These are phyloP conservation scores for Oemleria cerasiformis DNA, from an alignment of 306 rosid genomes.

Conservation along the genomic window DNA sequence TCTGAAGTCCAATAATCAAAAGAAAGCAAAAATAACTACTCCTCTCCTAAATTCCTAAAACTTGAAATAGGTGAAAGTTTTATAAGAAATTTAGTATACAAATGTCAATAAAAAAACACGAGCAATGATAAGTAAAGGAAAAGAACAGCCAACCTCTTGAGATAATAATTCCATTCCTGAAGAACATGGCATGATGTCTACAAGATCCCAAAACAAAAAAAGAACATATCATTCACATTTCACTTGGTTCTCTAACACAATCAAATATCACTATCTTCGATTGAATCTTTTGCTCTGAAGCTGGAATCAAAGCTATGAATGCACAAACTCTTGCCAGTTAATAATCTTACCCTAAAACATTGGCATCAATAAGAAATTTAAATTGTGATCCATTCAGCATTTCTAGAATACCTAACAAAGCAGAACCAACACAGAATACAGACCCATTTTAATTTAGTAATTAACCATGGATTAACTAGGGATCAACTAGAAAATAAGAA, in stretches of 20 bases:
- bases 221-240: slow-evolving; percentile 14
- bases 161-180: slow-evolving; percentile 63
- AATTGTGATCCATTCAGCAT: background rate
- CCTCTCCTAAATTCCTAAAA: slow-evolving; percentile 9
- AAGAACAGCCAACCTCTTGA: slow-evolving; percentile 66
- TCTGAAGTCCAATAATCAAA: slow-evolving; percentile 50
- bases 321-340: too few species aligned
- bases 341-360: background rate
- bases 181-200: slow-evolving; percentile 63
- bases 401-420: background rate
- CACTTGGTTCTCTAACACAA: background rate
- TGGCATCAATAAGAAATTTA: background rate
- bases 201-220: slow-evolving; percentile 25
- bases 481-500: background rate
- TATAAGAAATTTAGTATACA: background rate
- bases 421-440: background rate
- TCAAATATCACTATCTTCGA: background rate
- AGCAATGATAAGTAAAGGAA: background rate
- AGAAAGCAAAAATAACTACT: slow-evolving; percentile 32
- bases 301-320: background rate
- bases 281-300: background rate
- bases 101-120: background rate
- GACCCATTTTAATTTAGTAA: background rate
- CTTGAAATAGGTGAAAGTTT: slow-evolving; percentile 14
- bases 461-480: background rate